Percentiles rank a stretch among this genome's conserved stretches.
These are phyloP conservation scores for Carex sylvatica DNA, from an alignment of 202 grass and related monocot species.

Conservation along the genomic window DNA sequence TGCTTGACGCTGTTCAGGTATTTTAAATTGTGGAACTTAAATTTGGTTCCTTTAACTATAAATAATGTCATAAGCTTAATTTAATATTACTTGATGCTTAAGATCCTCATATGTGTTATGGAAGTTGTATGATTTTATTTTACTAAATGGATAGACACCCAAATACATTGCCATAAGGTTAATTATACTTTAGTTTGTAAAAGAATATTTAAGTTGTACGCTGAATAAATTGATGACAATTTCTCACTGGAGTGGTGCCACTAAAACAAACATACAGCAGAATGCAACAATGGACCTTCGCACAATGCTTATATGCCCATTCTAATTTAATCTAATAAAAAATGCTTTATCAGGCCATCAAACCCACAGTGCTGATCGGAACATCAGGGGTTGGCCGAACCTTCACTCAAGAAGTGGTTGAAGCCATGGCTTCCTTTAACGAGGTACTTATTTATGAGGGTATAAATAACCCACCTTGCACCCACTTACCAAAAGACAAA, in stretches of 20 bases:
- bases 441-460: constrained; percentile 47
- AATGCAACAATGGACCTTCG: constrained; percentile 14
- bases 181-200: background rate
- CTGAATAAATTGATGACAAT: background rate
- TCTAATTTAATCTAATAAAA: background rate
- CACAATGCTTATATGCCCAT: constrained; percentile 23
- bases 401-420: constrained; percentile 80
- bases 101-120: background rate
- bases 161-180: constrained; percentile 9
- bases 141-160: background rate
- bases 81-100: background rate
- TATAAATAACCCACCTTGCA: background rate
- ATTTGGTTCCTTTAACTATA: background rate
- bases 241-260: background rate
- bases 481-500: background rate
- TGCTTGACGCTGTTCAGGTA: constrained; percentile 87
- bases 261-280: background rate
- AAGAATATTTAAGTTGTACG: background rate
- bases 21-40: constrained; percentile 6
- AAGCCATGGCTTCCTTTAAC: constrained; percentile 92
- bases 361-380: constrained; percentile 90
- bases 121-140: background rate
- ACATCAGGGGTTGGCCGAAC: constrained; percentile 83
- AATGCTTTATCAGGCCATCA: constrained; percentile 54
- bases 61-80: background rate